These are phyloP conservation scores for Tetrapisispora arboricola DNA, from an alignment of 805 yeast genomes.

Conservation along the genomic window DNA sequence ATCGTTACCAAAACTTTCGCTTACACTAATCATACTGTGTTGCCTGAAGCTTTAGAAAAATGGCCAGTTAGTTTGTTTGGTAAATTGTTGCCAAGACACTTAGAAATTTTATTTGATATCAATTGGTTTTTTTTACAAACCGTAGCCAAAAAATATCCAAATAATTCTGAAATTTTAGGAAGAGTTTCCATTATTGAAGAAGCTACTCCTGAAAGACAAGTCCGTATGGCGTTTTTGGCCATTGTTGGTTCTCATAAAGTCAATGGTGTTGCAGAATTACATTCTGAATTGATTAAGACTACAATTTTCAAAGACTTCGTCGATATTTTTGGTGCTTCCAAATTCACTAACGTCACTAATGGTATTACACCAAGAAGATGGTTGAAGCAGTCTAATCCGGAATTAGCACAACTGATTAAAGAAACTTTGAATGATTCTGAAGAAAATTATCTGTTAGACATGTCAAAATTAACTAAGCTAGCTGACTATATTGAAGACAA, in stretches of 20 bases:
- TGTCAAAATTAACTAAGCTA: conserved; percentile 55
- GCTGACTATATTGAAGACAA: conserved; percentile 59
- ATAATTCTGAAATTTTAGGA: conserved; percentile 48
- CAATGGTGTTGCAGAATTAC: conserved; percentile 93
- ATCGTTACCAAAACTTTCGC: conserved; percentile 75
- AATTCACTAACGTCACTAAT: conserved; percentile 85
- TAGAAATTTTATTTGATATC: conserved; percentile 82
- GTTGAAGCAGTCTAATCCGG: conserved; percentile 89
- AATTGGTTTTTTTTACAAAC: conserved; percentile 66
- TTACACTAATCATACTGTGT: conserved; percentile 90
- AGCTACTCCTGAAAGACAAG: conserved; percentile 56
- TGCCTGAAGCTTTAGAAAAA: conserved; percentile 90
- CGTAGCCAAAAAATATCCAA: conserved; percentile 70
- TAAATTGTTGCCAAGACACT: conserved; percentile 76
- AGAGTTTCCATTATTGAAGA: conserved; percentile 84
- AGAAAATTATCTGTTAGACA: conserved; percentile 57
- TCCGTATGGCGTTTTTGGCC: conserved; percentile 88
- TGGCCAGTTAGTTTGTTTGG: conserved; percentile 85
- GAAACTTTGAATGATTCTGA: conserved; percentile 50
- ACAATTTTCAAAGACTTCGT: conserved; percentile 90
- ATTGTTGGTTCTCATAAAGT: conserved; percentile 88
- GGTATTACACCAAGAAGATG: conserved; percentile 96
- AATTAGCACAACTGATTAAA: conserved; percentile 61
- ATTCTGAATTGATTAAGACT: conserved; percentile 80
- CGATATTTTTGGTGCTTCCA: conserved; percentile 65